Evolutionary conservation across 805 yeast species (phyloP), one percentile per base, ranked within the genome.

Genomic region (Wickerhamiella spandovensis): DNA sequence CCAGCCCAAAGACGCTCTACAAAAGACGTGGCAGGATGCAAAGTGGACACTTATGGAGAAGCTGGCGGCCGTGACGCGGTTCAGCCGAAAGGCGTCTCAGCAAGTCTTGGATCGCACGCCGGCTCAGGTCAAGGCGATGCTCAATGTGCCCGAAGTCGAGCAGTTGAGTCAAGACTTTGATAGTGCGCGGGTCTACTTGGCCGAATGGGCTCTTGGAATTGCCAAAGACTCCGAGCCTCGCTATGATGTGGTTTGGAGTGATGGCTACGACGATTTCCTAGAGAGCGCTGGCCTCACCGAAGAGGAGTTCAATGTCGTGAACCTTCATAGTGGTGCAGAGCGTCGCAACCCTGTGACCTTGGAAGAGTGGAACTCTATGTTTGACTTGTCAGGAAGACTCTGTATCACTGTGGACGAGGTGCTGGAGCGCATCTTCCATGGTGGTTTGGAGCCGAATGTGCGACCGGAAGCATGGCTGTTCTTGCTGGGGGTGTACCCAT

Each of bases 151-250:
- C 0, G 95, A 86, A 58, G 95, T 90, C 12, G 75, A 74, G 58
- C 77, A 74, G 50, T 77, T 90, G 23, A 85, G 92, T 52, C 84
- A 86, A 55, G 97, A 90, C 54, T 92, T 89, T 62, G 97, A 89
- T 61, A 80, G 90, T 48, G 97, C 97, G 0, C 76, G 89, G 49
- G 83, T 88, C 3, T 90, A 87, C 64, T 71, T 90, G 52, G 97
- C 97, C 4, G 89, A 88, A 68, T 92, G 97, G 97, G 97, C 97
- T 0, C 75, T 86, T 58, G 86, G 86, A 25, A 92, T 92, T 9
- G 92, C 90, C 58, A 89, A 88, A 58, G 95, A 90, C 64, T 92
- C 95, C 1, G 54, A 56, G 48, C 65, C 72, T 58, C 68, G 64
- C 53, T 63, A 62, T 28, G 58, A 61, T 41, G 61, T 70, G 24